Percentiles rank a stretch among this genome's conserved stretches.
These are phyloP conservation scores for Sarocladium brachiariae DNA, from an alignment of 2,329 filamentous ascomycete species.

Conservation along the genomic window DNA sequence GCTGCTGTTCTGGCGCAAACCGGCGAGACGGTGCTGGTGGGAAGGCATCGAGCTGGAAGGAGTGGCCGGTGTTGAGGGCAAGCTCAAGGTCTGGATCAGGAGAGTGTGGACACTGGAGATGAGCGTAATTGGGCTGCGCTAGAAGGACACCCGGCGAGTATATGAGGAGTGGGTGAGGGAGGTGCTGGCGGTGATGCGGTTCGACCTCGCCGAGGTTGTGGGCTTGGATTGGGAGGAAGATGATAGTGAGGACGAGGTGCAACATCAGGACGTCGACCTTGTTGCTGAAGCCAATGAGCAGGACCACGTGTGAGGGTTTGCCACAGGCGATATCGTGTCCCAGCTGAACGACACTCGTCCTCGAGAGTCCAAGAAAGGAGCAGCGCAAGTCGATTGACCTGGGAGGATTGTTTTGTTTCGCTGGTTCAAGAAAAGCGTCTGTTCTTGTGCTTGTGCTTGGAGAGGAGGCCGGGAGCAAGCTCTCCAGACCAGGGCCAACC, in stretches of 20 bases:
- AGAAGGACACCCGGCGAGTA: conserved; percentile 13
- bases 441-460: no score
- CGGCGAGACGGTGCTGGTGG: conserved; percentile 96
- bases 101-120: conserved; percentile 98
- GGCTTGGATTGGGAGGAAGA: not conserved
- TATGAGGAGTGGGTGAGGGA: not conserved
- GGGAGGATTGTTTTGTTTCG: no score
- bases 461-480: no score
- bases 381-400: no score
- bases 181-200: not conserved
- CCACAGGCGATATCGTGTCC: no score
- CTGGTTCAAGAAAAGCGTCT: no score
- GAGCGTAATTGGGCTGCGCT: conserved; percentile 83
- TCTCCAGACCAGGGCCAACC: no score
- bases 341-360: no score
- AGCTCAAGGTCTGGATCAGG: conserved; percentile 95
- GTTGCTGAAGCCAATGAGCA: conserved; percentile 5
- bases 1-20: conserved; percentile 95
- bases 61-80: conserved; percentile 84
- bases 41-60: conserved; percentile 88
- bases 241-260: not conserved
- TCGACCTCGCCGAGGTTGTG: not conserved
- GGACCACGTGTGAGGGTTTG: no score
- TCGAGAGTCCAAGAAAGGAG: no score
- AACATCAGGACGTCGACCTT: not conserved